A percentile compares a stretch with the other conserved stretches of the same genome.
Evolutionary conservation across 2,329 filamentous ascomycete species (phyloP).

Genomic region (Chaetomium sp.): DNA sequence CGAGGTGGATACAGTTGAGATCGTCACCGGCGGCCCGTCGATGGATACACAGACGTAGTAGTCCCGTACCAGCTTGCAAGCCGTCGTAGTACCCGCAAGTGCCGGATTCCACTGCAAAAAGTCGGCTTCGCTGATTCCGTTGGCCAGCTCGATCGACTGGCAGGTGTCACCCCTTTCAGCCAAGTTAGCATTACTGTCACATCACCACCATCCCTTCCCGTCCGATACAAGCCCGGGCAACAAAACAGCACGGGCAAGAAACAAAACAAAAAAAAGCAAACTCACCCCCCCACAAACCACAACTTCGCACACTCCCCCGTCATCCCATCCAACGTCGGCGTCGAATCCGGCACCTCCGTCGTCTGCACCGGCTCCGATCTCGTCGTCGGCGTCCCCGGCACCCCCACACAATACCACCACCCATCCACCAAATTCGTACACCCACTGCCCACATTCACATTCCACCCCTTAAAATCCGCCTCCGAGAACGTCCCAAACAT

Average conservation of each 20-base stretch:
- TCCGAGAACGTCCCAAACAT: constrained; percentile 1
- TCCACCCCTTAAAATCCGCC: background rate
- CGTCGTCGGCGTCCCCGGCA: constrained; percentile 1
- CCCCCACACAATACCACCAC: background rate
- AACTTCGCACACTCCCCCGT: background rate
- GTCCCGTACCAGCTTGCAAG: background rate
- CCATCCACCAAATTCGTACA: background rate
- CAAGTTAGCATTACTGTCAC: no score
- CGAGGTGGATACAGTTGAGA: background rate
- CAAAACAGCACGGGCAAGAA: no score
- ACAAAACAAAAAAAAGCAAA: background rate
- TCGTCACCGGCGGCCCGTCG: background rate
- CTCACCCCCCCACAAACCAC: constrained; percentile 1
- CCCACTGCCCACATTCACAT: background rate
- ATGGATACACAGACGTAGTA: background rate
- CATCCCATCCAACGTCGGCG: background rate
- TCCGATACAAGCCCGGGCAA: no score
- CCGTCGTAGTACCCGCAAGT: background rate
- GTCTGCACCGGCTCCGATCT: background rate
- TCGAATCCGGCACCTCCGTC: background rate
- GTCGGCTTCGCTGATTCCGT: background rate
- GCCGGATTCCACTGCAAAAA: background rate
- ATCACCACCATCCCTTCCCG: no score
- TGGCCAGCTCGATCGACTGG: background rate
- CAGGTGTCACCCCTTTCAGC: background rate